Conservation (phyloP, 2,329 filamentous ascomycete genomes). For the Catunica adiposa region DNA sequence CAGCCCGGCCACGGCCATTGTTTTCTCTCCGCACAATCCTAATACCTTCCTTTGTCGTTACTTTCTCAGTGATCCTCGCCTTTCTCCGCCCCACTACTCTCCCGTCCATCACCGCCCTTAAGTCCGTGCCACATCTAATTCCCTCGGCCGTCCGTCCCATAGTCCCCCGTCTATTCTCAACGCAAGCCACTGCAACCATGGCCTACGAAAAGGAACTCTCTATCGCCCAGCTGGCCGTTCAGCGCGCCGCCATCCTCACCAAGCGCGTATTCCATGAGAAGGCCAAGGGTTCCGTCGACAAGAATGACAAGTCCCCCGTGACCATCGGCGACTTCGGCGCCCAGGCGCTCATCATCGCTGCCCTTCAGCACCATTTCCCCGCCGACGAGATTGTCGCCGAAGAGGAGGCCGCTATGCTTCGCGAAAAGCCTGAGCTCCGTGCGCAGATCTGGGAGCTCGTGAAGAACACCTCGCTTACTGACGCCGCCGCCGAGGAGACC, state of each 20-base stretch:
- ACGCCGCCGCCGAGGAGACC: constrained; percentile 40
- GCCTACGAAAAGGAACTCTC: constrained; percentile 50
- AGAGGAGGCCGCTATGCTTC: constrained; percentile 73
- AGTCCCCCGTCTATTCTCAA: not conserved
- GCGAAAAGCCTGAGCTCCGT: constrained; percentile 51
- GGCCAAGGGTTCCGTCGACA: constrained; percentile 75
- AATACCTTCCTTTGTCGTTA: not conserved
- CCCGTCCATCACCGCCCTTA: not conserved
- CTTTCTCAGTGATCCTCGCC: constrained; percentile 3
- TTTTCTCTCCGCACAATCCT: not conserved
- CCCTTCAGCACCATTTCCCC: constrained; percentile 79
- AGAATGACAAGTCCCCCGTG: constrained; percentile 90
- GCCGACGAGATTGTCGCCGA: constrained; percentile 83
- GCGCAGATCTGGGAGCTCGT: constrained; percentile 69
- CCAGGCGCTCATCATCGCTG: constrained; percentile 86
- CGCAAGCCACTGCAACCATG: constrained; percentile 21
- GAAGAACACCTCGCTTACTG: constrained; percentile 41
- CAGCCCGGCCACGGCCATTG: not conserved
- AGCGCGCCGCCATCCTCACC: constrained; percentile 47
- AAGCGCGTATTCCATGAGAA: constrained; percentile 53
- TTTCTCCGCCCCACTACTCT: not conserved
- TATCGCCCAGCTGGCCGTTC: constrained; percentile 75
- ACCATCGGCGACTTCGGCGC: constrained; percentile 97
- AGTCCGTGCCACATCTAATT: constrained; percentile 2
- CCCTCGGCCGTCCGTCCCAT: not conserved